Conservation (phyloP, 1,284 basidiomycete species). For the Ceratobasidium sp. region DNA sequence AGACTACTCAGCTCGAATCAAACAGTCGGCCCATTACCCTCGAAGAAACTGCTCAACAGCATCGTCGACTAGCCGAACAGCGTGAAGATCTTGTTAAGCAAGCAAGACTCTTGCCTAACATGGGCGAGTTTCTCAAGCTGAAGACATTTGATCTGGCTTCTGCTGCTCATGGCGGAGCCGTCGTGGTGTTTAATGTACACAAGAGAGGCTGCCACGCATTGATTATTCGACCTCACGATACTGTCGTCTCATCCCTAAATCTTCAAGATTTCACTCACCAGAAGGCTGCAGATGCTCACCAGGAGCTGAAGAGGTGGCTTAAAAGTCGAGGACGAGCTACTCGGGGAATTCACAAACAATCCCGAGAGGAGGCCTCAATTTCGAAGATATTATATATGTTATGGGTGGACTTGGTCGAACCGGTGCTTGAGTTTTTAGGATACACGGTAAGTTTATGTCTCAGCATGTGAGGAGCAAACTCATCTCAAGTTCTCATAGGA, state of each 20-base stretch:
- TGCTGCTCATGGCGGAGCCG: too few species aligned
- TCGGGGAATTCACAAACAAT: neutral
- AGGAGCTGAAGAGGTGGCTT: neutral
- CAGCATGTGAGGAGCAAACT: neutral
- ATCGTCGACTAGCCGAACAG: neutral
- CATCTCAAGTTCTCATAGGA: neutral
- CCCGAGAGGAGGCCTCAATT: neutral
- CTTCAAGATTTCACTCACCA: slow-evolving; percentile 2
- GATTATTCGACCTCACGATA: neutral
- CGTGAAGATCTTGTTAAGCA: neutral
- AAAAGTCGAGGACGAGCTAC: neutral
- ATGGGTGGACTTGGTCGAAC: slow-evolving; percentile 43
- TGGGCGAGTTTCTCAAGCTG: neutral
- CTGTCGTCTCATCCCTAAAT: neutral
- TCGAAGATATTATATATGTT: slow-evolving; percentile 13
- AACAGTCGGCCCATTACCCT: too few species aligned
- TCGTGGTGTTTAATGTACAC: neutral
- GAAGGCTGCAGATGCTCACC: neutral
- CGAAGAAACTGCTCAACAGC: neutral
- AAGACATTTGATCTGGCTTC: neutral
- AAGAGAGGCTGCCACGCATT: neutral
- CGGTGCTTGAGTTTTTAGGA: slow-evolving; percentile 29
- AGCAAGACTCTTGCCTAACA: neutral
- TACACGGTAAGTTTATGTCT: slow-evolving; percentile 4
- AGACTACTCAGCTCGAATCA: too few species aligned